Base-by-base conservation (phyloP, 164 flowering plant genomes). In the Brasenia schreberi region DNA sequence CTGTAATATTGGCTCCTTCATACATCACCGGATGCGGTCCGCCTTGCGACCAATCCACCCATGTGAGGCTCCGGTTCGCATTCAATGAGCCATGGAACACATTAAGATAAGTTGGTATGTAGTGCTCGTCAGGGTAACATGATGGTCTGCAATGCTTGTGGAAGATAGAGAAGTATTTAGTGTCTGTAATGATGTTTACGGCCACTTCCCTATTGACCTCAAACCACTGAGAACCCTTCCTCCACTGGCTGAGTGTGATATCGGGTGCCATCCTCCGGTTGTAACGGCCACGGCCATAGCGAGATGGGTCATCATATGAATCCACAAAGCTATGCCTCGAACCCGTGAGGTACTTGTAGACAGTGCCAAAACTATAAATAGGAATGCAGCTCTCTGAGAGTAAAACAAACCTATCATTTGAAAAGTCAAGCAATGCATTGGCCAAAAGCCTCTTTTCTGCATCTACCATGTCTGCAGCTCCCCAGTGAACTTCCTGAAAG, bases 221-320 rank as follows among this genome's bases (percentile, higher is more conserved):
- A 72, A 91, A 91, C 97, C 97, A 91, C 64, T 91, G 97, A 0
- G 96, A 88, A 19, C 97, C 97, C 81, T 88, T 91, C 33, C 97
- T 80, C 97, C 97, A 91, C n/a, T 91, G 87, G n/a, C 18, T 5
- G 43, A 88, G 89, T 63, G 69, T 70, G 66, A 91, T 87, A 23
- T 82, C 73, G 4, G 97, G 97, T 59, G 71, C 71, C 97, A 91
- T 91, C 12, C 71, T 63, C 19, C 88, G 85, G 76, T 77, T 83
- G 76, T 85, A 91, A 19, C 97, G 93, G 9, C 97, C 96, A 43
- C 96, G 88, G 11, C 96, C 97, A 71, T 87, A 83, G 18, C 93
- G 91, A 49, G 86, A 66, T 42, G 93, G 93, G 19, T 88, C 88
- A 66, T 91, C 95, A 66, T 82, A 88, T n/a, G 92, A 76, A 5